Conservation (phyloP, 805 yeast species). For the Lipomyces orientalis region DNA sequence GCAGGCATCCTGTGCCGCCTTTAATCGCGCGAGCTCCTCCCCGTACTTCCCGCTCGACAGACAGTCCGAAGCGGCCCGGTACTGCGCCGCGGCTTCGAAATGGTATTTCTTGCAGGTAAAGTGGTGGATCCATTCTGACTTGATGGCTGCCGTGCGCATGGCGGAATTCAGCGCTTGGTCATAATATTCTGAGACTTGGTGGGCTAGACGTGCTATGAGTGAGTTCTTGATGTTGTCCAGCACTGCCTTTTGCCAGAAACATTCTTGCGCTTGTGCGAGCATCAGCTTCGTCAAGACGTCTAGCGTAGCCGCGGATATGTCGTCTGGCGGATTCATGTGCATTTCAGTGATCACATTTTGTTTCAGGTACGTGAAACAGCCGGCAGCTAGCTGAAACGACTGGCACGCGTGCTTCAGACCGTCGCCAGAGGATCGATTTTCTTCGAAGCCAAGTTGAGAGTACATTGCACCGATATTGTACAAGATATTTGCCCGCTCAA, state of each 20-base stretch:
- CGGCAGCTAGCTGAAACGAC: constrained; percentile 74
- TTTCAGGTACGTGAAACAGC: constrained; percentile 57
- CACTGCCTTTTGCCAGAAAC: constrained; percentile 77
- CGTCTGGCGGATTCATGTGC: constrained; percentile 47
- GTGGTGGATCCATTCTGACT: constrained; percentile 69
- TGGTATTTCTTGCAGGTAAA: constrained; percentile 64
- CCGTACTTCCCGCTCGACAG: constrained; percentile 65
- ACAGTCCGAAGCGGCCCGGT: constrained; percentile 61
- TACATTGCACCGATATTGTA: constrained; percentile 73
- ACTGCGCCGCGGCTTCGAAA: constrained; percentile 73
- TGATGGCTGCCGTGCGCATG: constrained; percentile 56
- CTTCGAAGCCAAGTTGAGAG: constrained; percentile 59
- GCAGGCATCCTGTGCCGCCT: constrained; percentile 51
- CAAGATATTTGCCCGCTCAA: constrained; percentile 66
- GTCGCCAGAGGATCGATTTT: constrained; percentile 53
- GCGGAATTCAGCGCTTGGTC: constrained; percentile 52
- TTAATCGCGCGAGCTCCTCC: constrained; percentile 67
- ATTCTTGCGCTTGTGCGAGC: constrained; percentile 88
- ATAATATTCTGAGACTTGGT: constrained; percentile 66
- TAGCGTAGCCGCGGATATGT: constrained; percentile 58
- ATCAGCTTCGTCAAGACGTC: constrained; percentile 57
- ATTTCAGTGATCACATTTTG: constrained; percentile 40
- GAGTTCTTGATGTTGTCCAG: constrained; percentile 59
- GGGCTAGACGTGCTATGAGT: constrained; percentile 66
- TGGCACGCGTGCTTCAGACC: constrained; percentile 67